phyloP scores from a whole-genome alignment of 176 grass and related monocot species.

The Tuctoria greenei region DNA sequence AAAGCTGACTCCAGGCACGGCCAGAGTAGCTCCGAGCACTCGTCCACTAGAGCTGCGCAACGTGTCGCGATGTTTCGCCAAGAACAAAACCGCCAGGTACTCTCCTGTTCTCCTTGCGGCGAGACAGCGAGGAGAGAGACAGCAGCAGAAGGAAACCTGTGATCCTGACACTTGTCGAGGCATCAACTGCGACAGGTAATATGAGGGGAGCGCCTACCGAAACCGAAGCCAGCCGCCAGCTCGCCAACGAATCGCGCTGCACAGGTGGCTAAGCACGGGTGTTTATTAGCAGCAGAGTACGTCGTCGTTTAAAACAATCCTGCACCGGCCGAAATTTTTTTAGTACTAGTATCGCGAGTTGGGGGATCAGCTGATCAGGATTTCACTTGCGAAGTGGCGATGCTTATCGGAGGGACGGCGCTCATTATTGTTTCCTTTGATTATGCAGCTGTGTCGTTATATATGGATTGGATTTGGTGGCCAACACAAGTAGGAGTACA shows the following conservation, averaged over 20 bases:
- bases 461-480: background rate
- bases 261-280: background rate
- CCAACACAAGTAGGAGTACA: background rate
- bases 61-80: background rate
- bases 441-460: background rate
- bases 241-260: constrained; percentile 7
- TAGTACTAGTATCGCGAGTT: background rate
- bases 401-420: background rate
- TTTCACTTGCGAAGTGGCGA: background rate
- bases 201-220: background rate
- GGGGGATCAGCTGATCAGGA: background rate
- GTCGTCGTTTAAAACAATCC: background rate
- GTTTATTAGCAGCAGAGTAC: background rate
- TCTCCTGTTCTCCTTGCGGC: background rate
- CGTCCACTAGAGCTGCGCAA: background rate
- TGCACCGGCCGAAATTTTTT: background rate
- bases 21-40: background rate
- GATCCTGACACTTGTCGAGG: constrained; percentile 30
- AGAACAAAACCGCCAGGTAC: constrained; percentile 16
- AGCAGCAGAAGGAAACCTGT: background rate
- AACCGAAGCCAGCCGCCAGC: background rate
- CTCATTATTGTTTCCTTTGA: background rate
- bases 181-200: constrained; percentile 4
- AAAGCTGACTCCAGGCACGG: background rate
- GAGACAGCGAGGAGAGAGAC: background rate